Base-by-base conservation (phyloP, 208 protist genomes). In the Novymonas esmeraldas region DNA sequence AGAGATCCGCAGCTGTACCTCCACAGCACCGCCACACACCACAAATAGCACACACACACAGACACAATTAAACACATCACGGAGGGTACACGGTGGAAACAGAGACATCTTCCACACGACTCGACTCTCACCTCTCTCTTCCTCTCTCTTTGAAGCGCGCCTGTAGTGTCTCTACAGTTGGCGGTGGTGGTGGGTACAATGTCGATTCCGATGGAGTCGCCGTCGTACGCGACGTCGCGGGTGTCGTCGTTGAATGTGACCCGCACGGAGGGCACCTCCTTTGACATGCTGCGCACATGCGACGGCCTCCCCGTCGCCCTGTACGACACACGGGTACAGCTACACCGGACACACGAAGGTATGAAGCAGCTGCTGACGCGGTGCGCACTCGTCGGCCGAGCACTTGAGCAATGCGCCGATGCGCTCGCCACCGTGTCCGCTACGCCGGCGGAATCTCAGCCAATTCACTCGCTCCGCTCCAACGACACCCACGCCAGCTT, bases 311-410 rank as follows among this genome's bases (percentile, higher is more conserved):
- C 16, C 9, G 22, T 20, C 3, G 59, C 45, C 2, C 3, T 55
- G 10, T 51, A 34, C 36, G 28, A 50, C 57, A n/a, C 42, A 1
- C 26, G 42, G n/a, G n/a, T 54, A n/a, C 22, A 64, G 29, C 22
- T 50, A 4, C 42, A 44, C 44, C 45, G 45, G 11, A 28, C 42
- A 5, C 45, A 56, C n/a, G 48, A 34, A 6, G 60, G 31, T 22
- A 52, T 65, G 42, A 46, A 24, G 60, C 48, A 46, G 29, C 42
- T 55, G 14, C 6, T 56, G 22, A 9, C 48, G 34, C 48, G 60
- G 20, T 52, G 33, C 60, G 18, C 51, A 20, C 33, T 9, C 3
- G 29, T 46, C 34, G 36, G 60, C 34, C 2, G 6, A 36, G 60
- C 45, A 5, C 9, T 65, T 16, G 22, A 65, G 60, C 36, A 24